Evolutionary conservation across 2,329 filamentous ascomycete species (phyloP).

Genomic region (Diplodia corticola): DNA sequence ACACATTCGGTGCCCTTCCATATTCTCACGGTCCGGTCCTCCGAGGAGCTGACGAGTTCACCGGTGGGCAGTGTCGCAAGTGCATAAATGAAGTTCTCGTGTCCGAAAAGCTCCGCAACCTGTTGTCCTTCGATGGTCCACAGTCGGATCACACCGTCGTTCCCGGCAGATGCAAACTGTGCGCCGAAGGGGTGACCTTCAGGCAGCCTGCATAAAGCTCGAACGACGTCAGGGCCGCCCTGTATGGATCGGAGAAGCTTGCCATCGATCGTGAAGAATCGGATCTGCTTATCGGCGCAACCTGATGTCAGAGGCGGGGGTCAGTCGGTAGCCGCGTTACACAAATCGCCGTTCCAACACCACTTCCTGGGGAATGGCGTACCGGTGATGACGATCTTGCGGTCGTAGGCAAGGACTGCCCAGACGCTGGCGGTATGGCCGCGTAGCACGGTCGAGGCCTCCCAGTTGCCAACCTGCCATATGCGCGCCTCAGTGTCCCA

Average conservation of each 20-base stretch:
- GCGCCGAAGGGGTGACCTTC: slow-evolving; percentile 74
- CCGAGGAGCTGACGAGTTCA: slow-evolving; percentile 85
- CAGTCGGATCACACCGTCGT: slow-evolving; percentile 83
- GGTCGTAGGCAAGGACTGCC: slow-evolving; percentile 84
- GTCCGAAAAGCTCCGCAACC: slow-evolving; percentile 76
- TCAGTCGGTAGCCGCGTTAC: slow-evolving; percentile 11
- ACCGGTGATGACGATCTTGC: slow-evolving; percentile 76
- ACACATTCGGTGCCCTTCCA: slow-evolving; percentile 83
- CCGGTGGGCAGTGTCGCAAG: slow-evolving; percentile 75
- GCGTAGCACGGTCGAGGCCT: slow-evolving; percentile 67
- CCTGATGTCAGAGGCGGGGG: slow-evolving; percentile 44
- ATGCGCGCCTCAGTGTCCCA: slow-evolving; percentile 90
- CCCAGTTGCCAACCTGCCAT: slow-evolving; percentile 86
- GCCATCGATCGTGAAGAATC: slow-evolving; percentile 71
- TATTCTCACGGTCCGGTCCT: slow-evolving; percentile 89
- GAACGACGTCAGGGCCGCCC: slow-evolving; percentile 78
- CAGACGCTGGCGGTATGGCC: slow-evolving; percentile 84
- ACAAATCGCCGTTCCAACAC: slow-evolving; percentile 4
- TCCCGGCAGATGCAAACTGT: slow-evolving; percentile 92
- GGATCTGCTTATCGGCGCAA: slow-evolving; percentile 86
- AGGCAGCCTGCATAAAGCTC: slow-evolving; percentile 83
- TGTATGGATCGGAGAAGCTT: slow-evolving; percentile 65
- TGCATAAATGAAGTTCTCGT: slow-evolving; percentile 94
- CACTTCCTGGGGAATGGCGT: slow-evolving; percentile 16
- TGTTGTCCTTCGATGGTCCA: slow-evolving; percentile 81